A percentile compares a stretch with the other conserved stretches of the same genome.
These are phyloP conservation scores for Avena insularis DNA, from an alignment of 176 grass and related monocot species.

Conservation along the genomic window DNA sequence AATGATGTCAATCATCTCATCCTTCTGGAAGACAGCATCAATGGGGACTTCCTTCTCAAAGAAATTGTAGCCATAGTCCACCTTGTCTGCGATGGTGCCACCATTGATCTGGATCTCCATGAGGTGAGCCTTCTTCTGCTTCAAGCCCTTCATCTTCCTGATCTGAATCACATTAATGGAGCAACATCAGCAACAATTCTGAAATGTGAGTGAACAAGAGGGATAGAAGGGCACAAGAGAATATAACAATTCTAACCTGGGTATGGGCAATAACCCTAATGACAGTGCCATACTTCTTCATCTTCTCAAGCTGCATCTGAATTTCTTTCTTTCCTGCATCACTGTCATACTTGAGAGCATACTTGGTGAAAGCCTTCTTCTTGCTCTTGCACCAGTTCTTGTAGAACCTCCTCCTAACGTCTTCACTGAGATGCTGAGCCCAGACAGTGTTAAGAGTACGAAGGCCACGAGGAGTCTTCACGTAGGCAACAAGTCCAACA, in stretches of 20 bases:
- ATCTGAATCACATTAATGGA: slow-evolving; percentile 53
- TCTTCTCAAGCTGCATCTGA: slow-evolving; percentile 80
- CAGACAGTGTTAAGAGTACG: slow-evolving; percentile 87
- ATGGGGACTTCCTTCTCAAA: slow-evolving; percentile 88
- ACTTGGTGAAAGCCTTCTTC: slow-evolving; percentile 93
- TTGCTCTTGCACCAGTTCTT: slow-evolving; percentile 99
- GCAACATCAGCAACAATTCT: not conserved
- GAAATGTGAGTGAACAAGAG: not conserved
- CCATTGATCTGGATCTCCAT: slow-evolving; percentile 98
- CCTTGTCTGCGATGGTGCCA: slow-evolving; percentile 82
- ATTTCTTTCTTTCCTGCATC: slow-evolving; percentile 92
- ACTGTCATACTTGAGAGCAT: slow-evolving; percentile 80
- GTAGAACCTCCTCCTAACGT: slow-evolving; percentile 87
- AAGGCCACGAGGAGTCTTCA: slow-evolving; percentile 89
- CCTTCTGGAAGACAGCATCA: slow-evolving; percentile 86
- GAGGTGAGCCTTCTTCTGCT: slow-evolving; percentile 95
- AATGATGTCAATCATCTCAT: slow-evolving; percentile 98
- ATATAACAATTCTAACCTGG: slow-evolving; percentile 50
- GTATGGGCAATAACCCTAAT: slow-evolving; percentile 85
- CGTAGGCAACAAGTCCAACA: slow-evolving; percentile 88
- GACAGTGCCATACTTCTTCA: slow-evolving; percentile 93
- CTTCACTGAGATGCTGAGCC: slow-evolving; percentile 97
- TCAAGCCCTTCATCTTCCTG: slow-evolving; percentile 93
- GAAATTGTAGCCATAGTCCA: slow-evolving; percentile 83
- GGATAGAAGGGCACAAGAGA: not conserved